Evolutionary conservation across 441 rosid genomes (phyloP), one percentile per base, ranked within the genome.

Genomic region (Gossypium davidsonii): DNA sequence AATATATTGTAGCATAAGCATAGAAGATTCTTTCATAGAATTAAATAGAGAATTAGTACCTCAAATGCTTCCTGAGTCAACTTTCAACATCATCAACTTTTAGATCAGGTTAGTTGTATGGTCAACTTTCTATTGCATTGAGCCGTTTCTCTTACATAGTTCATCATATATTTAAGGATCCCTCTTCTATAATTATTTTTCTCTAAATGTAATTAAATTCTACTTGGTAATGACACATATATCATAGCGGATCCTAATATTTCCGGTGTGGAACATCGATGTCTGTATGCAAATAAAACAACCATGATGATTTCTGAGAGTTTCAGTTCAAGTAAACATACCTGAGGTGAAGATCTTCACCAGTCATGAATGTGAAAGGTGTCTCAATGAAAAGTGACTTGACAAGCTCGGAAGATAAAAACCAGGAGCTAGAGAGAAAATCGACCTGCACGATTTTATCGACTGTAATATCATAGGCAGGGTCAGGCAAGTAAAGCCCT

Each of bases 321-420:
- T 46, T 67, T 66, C 4, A 0, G 14, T 11, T 23, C 18, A 0
- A 1, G 23, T 48, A 63, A 56, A 65, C 75, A 31, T 74, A 91
- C 99, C 99, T 95, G 11, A 95, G 86, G 77, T 92, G 97, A 61
- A 95, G 92, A 89, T 95, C 99, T 87, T 95, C 99, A 1, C 99
- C 98, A 0, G 98, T 95, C 79, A 81, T 78, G 86, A 95, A 92
- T 4, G 99, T 92, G 83, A 88, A 83, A 0, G 99, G 99, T 0
- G 87, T 88, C 57, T 95, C 99, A 6, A 88, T 86, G 83, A 95
- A 95, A n/a, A 95, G 87, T 0, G 96, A 77, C 88, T 92, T 95
- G 3, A 95, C 91, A 25, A 92, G 94, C 79, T 92, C 97, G 15
- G 99, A 89, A 6, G 99, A 87, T 31, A 95, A 69, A 77, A 95